phyloP scores from a whole-genome alignment of 176 grass and related monocot species.

The Carex kokanica region DNA sequence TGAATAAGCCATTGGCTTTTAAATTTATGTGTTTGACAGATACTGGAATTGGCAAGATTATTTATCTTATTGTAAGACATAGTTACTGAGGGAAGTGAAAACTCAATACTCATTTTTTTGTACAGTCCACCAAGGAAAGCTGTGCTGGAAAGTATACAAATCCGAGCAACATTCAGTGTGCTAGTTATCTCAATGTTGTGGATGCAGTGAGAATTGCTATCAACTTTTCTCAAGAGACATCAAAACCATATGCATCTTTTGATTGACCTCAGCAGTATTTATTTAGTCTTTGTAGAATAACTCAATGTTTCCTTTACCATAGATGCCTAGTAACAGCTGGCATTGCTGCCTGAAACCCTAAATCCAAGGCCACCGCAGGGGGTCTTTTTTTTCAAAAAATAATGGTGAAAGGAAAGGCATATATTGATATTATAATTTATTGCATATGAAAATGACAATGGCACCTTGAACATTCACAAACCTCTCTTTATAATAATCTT shows the following conservation, averaged over 20 bases:
- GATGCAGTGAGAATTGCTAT: slow-evolving; percentile 18
- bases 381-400: not conserved
- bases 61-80: not conserved
- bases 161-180: slow-evolving; percentile 42
- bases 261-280: not conserved
- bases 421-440: too few species aligned
- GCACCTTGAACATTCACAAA: not conserved
- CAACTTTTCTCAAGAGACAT: not conserved
- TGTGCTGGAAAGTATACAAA: slow-evolving; percentile 44
- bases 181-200: slow-evolving; percentile 35
- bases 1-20: too few species aligned
- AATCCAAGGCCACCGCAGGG: not conserved
- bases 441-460: not conserved
- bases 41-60: not conserved
- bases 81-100: not conserved
- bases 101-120: not conserved
- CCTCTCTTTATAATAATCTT: not conserved
- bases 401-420: not conserved
- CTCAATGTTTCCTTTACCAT: not conserved
- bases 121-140: slow-evolving; percentile 31
- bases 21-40: not conserved
- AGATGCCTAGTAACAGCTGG: not conserved
- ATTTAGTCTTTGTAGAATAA: not conserved
- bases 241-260: not conserved
- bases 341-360: too few species aligned